These are phyloP conservation scores for Pholiota adiposa DNA, from an alignment of 1,284 basidiomycete species.

Conservation along the genomic window DNA sequence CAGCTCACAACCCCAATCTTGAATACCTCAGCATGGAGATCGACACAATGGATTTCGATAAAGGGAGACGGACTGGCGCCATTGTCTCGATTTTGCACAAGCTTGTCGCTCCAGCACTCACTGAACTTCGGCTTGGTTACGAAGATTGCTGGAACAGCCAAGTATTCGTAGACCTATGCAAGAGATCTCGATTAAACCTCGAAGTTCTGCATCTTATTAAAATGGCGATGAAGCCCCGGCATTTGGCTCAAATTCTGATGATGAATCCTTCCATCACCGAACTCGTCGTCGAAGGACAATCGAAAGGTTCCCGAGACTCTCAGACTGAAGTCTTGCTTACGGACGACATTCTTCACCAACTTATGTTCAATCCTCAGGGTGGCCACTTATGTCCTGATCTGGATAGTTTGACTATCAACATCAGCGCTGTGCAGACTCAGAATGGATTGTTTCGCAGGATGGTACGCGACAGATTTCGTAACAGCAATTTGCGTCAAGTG, in stretches of 20 bases:
- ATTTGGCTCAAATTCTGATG: slow-evolving; percentile 6
- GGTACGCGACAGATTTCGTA: slow-evolving; percentile 9
- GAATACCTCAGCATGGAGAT: slow-evolving; percentile 10
- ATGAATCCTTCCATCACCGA: slow-evolving; percentile 3
- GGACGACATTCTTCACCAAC: slow-evolving; percentile 1
- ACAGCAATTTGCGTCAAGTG: slow-evolving; percentile 4
- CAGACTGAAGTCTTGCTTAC: slow-evolving; percentile 2
- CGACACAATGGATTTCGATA: slow-evolving; percentile 8
- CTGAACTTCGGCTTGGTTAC: slow-evolving; percentile 15
- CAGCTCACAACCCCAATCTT: slow-evolving; percentile 6
- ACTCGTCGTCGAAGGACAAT: not conserved
- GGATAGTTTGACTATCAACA: slow-evolving; percentile 5
- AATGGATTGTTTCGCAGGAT: slow-evolving; percentile 11
- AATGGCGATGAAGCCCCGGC: slow-evolving; percentile 11
- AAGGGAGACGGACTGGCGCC: not conserved
- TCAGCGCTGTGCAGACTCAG: not conserved
- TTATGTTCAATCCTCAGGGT: slow-evolving; percentile 5
- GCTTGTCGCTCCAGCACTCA: slow-evolving; percentile 8
- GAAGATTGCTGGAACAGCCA: slow-evolving; percentile 14
- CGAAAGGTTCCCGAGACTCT: not conserved
- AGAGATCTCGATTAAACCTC: slow-evolving; percentile 2
- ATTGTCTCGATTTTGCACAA: slow-evolving; percentile 7
- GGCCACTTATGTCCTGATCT: slow-evolving; percentile 8
- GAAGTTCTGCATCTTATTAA: slow-evolving; percentile 10
- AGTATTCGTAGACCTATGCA: slow-evolving; percentile 7